Evolutionary conservation across 768 basidiomycete species (phyloP).

Genomic region (Leccinum arenicola): DNA sequence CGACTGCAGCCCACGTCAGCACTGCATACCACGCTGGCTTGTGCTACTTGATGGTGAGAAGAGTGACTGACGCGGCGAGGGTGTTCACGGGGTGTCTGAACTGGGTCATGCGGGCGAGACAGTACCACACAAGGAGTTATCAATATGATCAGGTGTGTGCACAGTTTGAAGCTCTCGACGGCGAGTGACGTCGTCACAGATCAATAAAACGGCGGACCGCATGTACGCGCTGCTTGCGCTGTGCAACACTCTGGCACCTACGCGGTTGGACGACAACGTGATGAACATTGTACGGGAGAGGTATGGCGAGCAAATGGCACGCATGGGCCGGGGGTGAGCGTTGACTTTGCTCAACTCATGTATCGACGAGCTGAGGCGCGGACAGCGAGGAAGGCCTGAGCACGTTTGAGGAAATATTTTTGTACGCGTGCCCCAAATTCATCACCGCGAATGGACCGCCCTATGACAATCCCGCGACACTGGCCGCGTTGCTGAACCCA

Average conservation of each 20-base stretch:
- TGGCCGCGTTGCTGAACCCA: constrained; percentile 48
- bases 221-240: constrained; percentile 97
- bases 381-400: constrained; percentile 63
- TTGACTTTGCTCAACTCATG: neutral
- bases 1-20: constrained; percentile 93
- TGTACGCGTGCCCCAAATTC: constrained; percentile 95
- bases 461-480: constrained; percentile 73
- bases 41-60: constrained; percentile 92
- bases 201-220: constrained; percentile 95
- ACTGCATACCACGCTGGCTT: constrained; percentile 96
- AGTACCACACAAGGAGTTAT: constrained; percentile 94
- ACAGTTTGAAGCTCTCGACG: neutral
- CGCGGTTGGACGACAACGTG: constrained; percentile 90
- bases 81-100: constrained; percentile 90
- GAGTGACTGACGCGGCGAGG: constrained; percentile 94
- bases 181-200: constrained; percentile 42
- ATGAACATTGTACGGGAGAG: constrained; percentile 90
- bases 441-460: constrained; percentile 93
- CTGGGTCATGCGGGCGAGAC: constrained; percentile 94
- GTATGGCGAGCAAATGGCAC: constrained; percentile 86
- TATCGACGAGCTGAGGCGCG: neutral
- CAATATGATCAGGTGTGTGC: constrained; percentile 88
- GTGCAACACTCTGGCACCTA: constrained; percentile 90
- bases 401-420: constrained; percentile 60
- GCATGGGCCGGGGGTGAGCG: constrained; percentile 81